Evolutionary conservation across 192 early-diverging fungal species (phyloP), one percentile per base, ranked within the genome.

Genomic region (Entomortierella parvispora): DNA sequence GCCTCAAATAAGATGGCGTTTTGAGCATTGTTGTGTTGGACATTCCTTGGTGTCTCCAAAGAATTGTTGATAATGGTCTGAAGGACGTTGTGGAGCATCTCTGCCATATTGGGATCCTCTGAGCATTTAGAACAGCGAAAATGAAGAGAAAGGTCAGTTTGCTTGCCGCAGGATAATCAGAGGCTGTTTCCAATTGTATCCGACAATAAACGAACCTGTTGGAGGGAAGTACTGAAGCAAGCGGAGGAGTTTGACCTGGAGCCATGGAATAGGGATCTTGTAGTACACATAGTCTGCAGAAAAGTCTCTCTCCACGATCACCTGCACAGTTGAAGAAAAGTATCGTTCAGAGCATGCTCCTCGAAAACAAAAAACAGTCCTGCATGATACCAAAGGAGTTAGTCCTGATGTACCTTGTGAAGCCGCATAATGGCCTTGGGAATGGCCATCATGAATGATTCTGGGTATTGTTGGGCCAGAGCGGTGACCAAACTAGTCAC

Each of bases 1-100:
- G 97, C 95, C 84, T 99, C 98, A 68, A 99, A 98, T 31, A 99
- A 69, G 15, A 99, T 91, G 6, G 97, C 93, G 83, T 98, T 98
- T 84, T 97, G 94, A 6, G 98, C 97, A 74, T 99, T 99, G 85
- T 92, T 95, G 68, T 98, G 97, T 56, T 99, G 96, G 28, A 95
- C 91, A 69, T 99, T 98, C 65, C 97, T 96, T 31, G 94, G 93
- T 44, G 90, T 87, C 40, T 97, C 95, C 69, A 94, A 90, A 12
- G 96, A 92, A 51, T 88, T 88, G 72, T 91, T 88, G 28, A 99
- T 84, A 62, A 98, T 95, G 23, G 89, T 89, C 56, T 93, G 88
- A 44, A 98, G 75, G 17, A 95, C 86, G 34, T 85, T 84, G 69
- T 96, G 90, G 31, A 97, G 70, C 62, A 86, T 80, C 12, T 79